A percentile compares a stretch with the other conserved stretches of the same genome.
These are phyloP conservation scores for Botrytis hyacinthi DNA, from an alignment of 2,329 filamentous ascomycete genomes.

Conservation along the genomic window DNA sequence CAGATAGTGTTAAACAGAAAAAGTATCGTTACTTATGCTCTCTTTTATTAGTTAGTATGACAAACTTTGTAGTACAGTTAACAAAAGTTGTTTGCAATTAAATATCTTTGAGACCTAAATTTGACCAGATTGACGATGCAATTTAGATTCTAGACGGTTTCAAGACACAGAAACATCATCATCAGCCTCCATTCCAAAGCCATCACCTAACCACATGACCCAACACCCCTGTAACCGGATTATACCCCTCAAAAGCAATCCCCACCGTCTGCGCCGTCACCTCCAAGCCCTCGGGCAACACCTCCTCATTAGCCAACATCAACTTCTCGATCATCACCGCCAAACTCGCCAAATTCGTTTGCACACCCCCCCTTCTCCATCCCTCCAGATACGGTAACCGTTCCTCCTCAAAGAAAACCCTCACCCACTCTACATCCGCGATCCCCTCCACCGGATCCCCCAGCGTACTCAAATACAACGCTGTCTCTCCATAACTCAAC, in stretches of 20 bases:
- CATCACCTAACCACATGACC: not conserved
- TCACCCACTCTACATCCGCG: conserved; percentile 1
- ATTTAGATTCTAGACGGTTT: not conserved
- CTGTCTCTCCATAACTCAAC: not conserved
- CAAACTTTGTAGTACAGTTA: not conserved
- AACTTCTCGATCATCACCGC: conserved; percentile 73
- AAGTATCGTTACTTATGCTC: too few relatives aligned
- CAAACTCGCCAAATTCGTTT: conserved; percentile 63
- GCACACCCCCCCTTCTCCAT: conserved; percentile 43
- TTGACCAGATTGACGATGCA: not conserved
- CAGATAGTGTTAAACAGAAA: too few relatives aligned
- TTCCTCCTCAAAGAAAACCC: conserved; percentile 10
- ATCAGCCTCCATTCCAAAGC: not conserved
- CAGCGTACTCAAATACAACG: not conserved
- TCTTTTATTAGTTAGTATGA: too few relatives aligned
- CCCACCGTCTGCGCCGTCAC: conserved; percentile 5
- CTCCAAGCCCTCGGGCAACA: not conserved
- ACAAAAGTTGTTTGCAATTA: not conserved
- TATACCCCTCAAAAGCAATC: not conserved
- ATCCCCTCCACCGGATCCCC: not conserved
- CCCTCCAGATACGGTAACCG: conserved; percentile 13
- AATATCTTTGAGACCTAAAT: too few relatives aligned
- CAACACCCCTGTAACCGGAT: not conserved
- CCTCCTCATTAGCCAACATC: conserved; percentile 41
- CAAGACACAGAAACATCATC: not conserved